Conservation (phyloP, 2,329 filamentous ascomycete species). For the Neofusicoccum sp. region DNA sequence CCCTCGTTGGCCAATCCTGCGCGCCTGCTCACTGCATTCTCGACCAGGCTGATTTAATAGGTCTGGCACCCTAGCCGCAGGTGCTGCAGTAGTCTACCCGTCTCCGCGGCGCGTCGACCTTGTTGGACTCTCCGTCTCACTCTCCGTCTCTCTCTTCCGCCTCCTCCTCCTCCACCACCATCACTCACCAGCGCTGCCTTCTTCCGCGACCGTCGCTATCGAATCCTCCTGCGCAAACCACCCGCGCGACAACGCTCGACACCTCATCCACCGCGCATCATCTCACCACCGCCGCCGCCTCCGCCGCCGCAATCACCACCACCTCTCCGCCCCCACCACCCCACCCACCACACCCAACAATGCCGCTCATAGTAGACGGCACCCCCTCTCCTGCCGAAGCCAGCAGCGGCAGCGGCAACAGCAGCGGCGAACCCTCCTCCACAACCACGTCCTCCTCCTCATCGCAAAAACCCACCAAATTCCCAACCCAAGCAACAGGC, state of each 20-base stretch:
- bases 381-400: conserved; percentile 6
- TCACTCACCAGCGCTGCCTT: too few species aligned
- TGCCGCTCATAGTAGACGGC: conserved; percentile 20
- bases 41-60: background rate
- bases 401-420: background rate
- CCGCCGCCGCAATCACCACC: background rate
- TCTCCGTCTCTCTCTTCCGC: background rate
- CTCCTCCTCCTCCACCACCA: background rate
- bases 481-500: background rate
- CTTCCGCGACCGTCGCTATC: too few species aligned
- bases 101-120: background rate
- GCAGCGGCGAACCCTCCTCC: too few species aligned
- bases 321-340: background rate
- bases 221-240: too few species aligned
- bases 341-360: background rate
- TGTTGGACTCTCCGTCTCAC: background rate
- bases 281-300: background rate
- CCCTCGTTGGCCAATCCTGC: background rate
- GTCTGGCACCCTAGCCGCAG: background rate
- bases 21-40: background rate
- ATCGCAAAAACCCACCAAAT: too few species aligned
- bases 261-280: too few species aligned
- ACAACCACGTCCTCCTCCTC: too few species aligned
- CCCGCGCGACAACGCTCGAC: too few species aligned
- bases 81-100: background rate